Evolutionary conservation across 1,284 basidiomycete genomes (phyloP).

Genomic region (Omphalotus olearius): DNA sequence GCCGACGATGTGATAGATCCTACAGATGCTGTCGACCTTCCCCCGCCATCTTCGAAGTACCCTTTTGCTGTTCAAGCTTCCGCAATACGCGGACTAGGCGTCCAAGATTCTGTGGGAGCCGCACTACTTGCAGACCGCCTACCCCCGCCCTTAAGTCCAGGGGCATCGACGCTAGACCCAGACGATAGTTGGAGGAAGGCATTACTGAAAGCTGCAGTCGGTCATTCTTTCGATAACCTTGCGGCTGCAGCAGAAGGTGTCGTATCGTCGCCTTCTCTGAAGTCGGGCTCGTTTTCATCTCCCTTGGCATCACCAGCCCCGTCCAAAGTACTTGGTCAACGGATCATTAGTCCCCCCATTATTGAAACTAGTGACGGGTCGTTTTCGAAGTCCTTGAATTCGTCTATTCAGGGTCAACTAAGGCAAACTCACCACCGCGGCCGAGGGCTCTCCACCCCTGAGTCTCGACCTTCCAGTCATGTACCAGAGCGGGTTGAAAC

Average conservation of each 20-base stretch:
- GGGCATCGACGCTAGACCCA: constrained; percentile 36
- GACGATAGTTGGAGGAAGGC: constrained; percentile 69
- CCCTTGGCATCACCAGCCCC: constrained; percentile 27
- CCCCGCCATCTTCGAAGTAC: constrained; percentile 57
- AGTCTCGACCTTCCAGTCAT: constrained; percentile 31
- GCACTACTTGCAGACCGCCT: constrained; percentile 66
- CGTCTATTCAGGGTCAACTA: constrained; percentile 5
- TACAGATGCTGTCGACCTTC: constrained; percentile 74
- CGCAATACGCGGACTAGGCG: constrained; percentile 60
- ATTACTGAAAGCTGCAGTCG: constrained; percentile 66
- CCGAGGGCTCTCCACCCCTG: neutral
- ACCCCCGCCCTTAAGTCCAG: constrained; percentile 61
- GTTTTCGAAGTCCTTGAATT: constrained; percentile 1
- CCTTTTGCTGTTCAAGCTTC: constrained; percentile 74
- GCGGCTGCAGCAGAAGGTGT: constrained; percentile 24
- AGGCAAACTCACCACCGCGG: neutral
- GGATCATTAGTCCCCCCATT: constrained; percentile 28
- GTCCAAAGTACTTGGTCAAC: constrained; percentile 28
- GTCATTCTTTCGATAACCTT: constrained; percentile 59
- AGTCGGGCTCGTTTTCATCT: constrained; percentile 23
- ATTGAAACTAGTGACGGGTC: constrained; percentile 22
- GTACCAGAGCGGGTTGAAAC: constrained; percentile 50
- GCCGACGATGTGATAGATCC: constrained; percentile 68
- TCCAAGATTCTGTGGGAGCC: constrained; percentile 67
- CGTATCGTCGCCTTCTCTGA: constrained; percentile 21